phyloP scores from a whole-genome alignment of 805 yeast genomes.

The Phaffomyces thermotolerans region DNA sequence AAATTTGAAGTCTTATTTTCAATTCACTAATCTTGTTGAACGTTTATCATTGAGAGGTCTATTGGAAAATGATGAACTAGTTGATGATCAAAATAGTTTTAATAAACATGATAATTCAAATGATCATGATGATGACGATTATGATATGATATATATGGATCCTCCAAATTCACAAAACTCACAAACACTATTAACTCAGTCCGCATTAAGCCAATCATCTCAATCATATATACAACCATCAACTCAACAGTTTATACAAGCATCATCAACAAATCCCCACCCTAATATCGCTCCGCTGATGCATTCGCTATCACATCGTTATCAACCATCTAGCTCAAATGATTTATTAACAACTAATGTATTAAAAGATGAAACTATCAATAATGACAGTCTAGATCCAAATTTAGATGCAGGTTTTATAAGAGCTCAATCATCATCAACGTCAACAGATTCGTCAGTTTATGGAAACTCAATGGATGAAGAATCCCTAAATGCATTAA shows the following conservation, averaged over 20 bases:
- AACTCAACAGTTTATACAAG: slow-evolving; percentile 4
- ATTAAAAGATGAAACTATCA: not conserved
- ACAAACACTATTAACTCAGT: not conserved
- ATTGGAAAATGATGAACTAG: slow-evolving; percentile 13
- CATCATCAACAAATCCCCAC: not conserved
- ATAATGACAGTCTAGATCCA: slow-evolving; percentile 2
- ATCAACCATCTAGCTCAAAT: not conserved
- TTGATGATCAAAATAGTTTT: not conserved
- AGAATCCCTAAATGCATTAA: slow-evolving; percentile 4
- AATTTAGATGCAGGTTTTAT: not conserved
- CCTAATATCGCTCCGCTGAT: not conserved
- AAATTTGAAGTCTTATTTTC: slow-evolving; percentile 63
- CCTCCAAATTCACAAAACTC: not conserved
- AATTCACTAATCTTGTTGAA: slow-evolving; percentile 68
- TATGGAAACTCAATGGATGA: slow-evolving; percentile 6
- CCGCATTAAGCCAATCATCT: not conserved
- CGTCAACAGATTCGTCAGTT: slow-evolving; percentile 3
- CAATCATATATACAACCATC: slow-evolving; percentile 5
- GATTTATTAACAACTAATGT: not conserved
- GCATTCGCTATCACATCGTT: not conserved
- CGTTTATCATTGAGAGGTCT: slow-evolving; percentile 50
- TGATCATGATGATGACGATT: slow-evolving; percentile 35
- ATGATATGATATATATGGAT: not conserved
- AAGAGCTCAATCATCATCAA: slow-evolving; percentile 1
- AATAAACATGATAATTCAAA: not conserved